Evolutionary conservation across 2,329 filamentous ascomycete genomes (phyloP).

Genomic region (Penicillium palitans): DNA sequence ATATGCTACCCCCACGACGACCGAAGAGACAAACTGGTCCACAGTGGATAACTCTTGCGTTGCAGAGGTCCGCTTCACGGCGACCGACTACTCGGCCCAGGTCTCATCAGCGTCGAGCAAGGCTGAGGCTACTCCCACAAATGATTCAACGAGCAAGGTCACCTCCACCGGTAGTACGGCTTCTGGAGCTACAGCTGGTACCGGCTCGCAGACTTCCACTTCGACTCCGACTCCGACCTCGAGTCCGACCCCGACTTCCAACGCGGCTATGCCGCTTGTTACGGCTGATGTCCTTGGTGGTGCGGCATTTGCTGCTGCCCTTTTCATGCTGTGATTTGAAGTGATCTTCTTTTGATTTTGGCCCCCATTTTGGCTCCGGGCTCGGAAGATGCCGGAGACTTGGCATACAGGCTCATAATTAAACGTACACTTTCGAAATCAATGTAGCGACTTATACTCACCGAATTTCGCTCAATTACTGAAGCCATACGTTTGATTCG

Average conservation of each 20-base stretch:
- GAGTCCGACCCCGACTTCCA: background rate
- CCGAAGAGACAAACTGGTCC: background rate
- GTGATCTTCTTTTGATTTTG: background rate
- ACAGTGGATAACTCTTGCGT: background rate
- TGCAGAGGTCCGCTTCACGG: slow-evolving; percentile 7
- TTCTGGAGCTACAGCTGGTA: background rate
- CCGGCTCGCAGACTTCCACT: background rate
- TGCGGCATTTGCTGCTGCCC: slow-evolving; percentile 6
- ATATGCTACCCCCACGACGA: background rate
- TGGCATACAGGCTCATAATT: background rate
- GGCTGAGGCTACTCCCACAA: background rate
- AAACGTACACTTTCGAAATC: too few relatives aligned
- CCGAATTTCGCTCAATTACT: too few relatives aligned
- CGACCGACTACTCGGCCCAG: slow-evolving; percentile 11
- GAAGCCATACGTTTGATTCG: too few relatives aligned
- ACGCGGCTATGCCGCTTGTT: slow-evolving; percentile 5
- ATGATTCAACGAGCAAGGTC: background rate
- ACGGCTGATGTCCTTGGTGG: slow-evolving; percentile 4
- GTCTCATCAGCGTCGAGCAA: slow-evolving; percentile 7
- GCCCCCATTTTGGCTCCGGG: background rate
- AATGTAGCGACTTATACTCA: too few relatives aligned
- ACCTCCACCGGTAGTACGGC: background rate
- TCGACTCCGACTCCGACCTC: background rate
- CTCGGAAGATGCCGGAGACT: background rate
- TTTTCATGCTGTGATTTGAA: slow-evolving; percentile 10